Evolutionary conservation across 2,329 filamentous ascomycete genomes (phyloP), one percentile per base, ranked within the genome.

Genomic region (Colletotrichum musicola): DNA sequence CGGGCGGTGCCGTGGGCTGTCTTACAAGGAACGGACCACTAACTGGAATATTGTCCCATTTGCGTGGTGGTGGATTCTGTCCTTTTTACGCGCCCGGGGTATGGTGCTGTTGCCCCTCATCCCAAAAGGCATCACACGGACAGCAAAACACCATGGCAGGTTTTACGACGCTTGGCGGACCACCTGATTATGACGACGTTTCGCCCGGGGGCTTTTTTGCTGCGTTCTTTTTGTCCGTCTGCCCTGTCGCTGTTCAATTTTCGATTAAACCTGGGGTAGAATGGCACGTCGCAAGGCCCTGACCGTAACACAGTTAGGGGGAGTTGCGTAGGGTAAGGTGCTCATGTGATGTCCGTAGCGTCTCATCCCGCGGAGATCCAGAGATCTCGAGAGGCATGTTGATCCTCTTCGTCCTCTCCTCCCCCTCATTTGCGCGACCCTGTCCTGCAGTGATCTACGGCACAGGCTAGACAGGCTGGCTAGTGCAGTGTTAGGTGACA

Each of bases 281-380:
- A 35, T 10, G 30, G 7, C 30, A 35, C 30, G 30, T 35, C 30
- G 7, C 30, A 35, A 35, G 30, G 30, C 30, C 30, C 30, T 35
- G 30, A 16, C 16, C 12, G 40, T 3, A 14, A 14, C 40, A n/a
- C 13, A 14, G 40, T 5, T 42, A n/a, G 40, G 13, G 40, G 13
- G 14, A 3, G 13, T 3, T 42, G 40, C 47, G 35, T 18, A 47
- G 16, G 9, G 18, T 14, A 16, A 38, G 6, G 6, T 25, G 60
- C 22, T 58, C 60, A 64, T 30, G 35, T 64, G 60, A 64, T 35
- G 25, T 38, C 9, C 10, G 44, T n/a, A 38, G 14, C 42, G 50
- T 62, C 20, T 9, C 50, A 50, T 27, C 10, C 59, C 64, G 64
- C 60, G 64, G 62, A 68, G 62, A 64, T 64, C 10, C 54, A 49